Evolutionary conservation across 1,284 basidiomycete species (phyloP).

Genomic region (Phellinidium pouzarii): DNA sequence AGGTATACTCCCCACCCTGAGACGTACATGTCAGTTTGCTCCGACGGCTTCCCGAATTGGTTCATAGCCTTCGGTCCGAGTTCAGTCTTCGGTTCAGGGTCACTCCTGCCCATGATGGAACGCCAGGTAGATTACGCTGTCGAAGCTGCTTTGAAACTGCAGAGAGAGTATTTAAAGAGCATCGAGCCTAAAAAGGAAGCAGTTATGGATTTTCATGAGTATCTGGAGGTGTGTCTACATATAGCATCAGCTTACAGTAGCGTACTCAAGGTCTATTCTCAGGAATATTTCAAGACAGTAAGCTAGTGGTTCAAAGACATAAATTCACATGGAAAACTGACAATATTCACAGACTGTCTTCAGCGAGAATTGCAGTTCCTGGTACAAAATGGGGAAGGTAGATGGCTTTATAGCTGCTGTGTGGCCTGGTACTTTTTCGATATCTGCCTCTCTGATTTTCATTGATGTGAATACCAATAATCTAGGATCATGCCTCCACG

Average conservation of each 20-base stretch:
- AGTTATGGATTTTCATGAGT: conserved; percentile 53
- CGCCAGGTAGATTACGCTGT: conserved; percentile 49
- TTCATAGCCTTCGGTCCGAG: conserved; percentile 54
- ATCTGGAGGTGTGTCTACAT: conserved; percentile 36
- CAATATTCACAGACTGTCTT: conserved; percentile 45
- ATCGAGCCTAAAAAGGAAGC: conserved; percentile 50
- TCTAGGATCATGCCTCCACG: conserved; percentile 48
- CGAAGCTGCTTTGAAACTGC: conserved; percentile 46
- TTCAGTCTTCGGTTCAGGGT: conserved; percentile 45
- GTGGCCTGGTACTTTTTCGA: conserved; percentile 59
- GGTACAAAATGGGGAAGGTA: conserved; percentile 58
- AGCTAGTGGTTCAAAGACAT: conserved; percentile 45
- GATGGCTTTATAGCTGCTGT: conserved; percentile 51
- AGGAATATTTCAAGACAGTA: too few species aligned
- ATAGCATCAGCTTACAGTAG: background rate
- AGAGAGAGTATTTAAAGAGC: conserved; percentile 52
- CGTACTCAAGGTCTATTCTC: background rate
- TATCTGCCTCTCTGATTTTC: conserved; percentile 8
- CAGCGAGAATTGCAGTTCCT: conserved; percentile 51
- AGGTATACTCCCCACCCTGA: conserved; percentile 46
- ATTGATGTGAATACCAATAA: background rate
- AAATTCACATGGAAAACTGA: conserved; percentile 12
- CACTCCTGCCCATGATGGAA: conserved; percentile 48
- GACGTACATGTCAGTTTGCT: conserved; percentile 48
- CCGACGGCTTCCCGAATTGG: conserved; percentile 58